Percentiles rank a stretch among this genome's conserved stretches.
Conservation (phyloP, 306 rosid genomes). For the Rosa persica region DNA sequence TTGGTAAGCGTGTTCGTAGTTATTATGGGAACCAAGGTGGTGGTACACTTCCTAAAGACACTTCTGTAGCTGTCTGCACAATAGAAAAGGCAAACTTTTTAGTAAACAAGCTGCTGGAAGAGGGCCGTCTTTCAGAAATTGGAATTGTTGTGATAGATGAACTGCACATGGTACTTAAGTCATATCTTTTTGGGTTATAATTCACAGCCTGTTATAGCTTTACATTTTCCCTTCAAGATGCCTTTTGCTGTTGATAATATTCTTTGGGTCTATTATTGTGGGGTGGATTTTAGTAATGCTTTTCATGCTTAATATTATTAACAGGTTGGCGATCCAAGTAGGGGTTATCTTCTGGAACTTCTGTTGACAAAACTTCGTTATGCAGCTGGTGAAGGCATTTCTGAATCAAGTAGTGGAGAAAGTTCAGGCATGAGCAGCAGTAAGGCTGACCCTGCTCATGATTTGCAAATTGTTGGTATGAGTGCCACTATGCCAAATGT, state of each 20-base stretch:
- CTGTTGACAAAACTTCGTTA: slow-evolving; percentile 96
- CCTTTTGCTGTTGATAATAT: background rate
- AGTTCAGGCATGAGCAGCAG: slow-evolving; percentile 88
- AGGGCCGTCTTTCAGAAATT: slow-evolving; percentile 89
- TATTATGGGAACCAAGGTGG: slow-evolving; percentile 98
- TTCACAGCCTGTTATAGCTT: background rate
- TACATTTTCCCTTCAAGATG: background rate
- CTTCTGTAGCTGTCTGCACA: slow-evolving; percentile 95
- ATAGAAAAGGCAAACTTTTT: slow-evolving; percentile 97
- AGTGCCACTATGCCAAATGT: slow-evolving; percentile 99
- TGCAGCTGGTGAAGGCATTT: slow-evolving; percentile 94
- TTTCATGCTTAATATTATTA: slow-evolving; percentile 36
- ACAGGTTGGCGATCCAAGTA: slow-evolving; percentile 88
- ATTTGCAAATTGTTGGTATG: slow-evolving; percentile 97
- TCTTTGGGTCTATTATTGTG: slow-evolving; percentile 10
- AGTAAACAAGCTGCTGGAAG: slow-evolving; percentile 86
- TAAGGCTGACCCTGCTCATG: slow-evolving; percentile 81
- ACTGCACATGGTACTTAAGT: slow-evolving; percentile 79
- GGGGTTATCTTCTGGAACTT: slow-evolving; percentile 97
- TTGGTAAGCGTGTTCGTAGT: slow-evolving; percentile 90
- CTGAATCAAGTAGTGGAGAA: slow-evolving; percentile 80
- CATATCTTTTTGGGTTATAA: background rate
- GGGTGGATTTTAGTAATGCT: slow-evolving; percentile 15
- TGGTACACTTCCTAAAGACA: slow-evolving; percentile 91
- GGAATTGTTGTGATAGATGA: slow-evolving; percentile 97